Evolutionary conservation across 2,329 filamentous ascomycete genomes (phyloP).

Genomic region (Cercospora nicotianae): DNA sequence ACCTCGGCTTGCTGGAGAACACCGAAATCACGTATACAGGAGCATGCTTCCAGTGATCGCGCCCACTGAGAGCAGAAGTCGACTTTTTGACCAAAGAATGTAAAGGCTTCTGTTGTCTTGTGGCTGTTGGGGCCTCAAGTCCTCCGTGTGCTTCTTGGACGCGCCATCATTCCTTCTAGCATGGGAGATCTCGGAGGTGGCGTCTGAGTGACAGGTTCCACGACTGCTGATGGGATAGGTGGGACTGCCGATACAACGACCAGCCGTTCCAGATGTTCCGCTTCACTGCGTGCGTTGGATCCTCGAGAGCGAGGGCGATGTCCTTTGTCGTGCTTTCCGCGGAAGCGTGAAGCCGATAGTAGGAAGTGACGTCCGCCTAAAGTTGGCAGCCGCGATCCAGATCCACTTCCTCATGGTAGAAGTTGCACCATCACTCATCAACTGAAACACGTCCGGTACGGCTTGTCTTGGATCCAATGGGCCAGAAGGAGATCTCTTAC

Average conservation of each 20-base stretch:
- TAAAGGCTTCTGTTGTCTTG: background rate
- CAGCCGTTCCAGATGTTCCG: background rate
- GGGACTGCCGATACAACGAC: background rate
- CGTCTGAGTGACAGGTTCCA: background rate
- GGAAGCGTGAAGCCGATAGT: background rate
- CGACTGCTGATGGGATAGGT: background rate
- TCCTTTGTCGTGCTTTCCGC: background rate
- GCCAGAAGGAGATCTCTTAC: background rate
- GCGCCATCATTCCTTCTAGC: background rate
- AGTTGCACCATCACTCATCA: background rate
- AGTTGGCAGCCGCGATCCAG: background rate
- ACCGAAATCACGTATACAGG: conserved; percentile 14
- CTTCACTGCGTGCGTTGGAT: background rate
- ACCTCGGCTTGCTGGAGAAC: conserved; percentile 11
- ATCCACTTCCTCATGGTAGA: background rate
- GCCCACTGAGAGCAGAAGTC: background rate
- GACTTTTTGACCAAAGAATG: background rate
- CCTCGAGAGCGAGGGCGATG: background rate
- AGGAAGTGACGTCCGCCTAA: background rate
- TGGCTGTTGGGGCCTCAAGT: background rate
- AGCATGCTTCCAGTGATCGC: conserved; percentile 6
- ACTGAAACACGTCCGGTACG: background rate
- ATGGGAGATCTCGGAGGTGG: background rate
- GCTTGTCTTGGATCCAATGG: background rate
- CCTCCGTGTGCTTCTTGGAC: background rate